Percentiles rank a stretch among this genome's conserved stretches.
Conservation (phyloP, 2,329 filamentous ascomycete species). For the Paramyrothecium roridum region DNA sequence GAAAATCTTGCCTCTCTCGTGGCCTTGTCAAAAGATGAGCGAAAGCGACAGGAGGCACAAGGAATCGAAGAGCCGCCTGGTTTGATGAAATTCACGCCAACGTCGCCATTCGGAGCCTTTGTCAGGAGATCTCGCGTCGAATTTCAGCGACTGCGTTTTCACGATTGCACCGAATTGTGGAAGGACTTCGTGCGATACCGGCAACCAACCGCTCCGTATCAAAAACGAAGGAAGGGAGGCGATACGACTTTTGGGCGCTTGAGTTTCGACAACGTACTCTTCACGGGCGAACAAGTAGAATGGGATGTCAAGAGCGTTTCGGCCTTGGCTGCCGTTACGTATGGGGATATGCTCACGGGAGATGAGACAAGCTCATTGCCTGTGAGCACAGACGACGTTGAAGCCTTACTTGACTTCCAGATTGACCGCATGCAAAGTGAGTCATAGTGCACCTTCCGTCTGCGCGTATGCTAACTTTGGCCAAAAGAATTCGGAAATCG, state of each 20-base stretch:
- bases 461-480: constrained; percentile 7
- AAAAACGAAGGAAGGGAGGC: constrained; percentile 60
- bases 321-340: constrained; percentile 43
- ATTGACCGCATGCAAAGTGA: constrained; percentile 81
- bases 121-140: constrained; percentile 75
- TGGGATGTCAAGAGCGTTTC: constrained; percentile 42
- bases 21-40: constrained; percentile 59
- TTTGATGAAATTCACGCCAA: constrained; percentile 62
- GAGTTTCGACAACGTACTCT: constrained; percentile 56
- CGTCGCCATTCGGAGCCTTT: constrained; percentile 79
- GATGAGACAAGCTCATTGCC: constrained; percentile 36
- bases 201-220: constrained; percentile 65
- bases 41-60: constrained; percentile 50
- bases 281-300: constrained; percentile 46
- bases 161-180: constrained; percentile 78
- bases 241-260: constrained; percentile 42
- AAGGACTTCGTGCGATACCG: constrained; percentile 78
- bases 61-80: constrained; percentile 39
- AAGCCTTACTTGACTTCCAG: constrained; percentile 81
- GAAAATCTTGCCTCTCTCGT: constrained; percentile 55
- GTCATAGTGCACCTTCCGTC: constrained; percentile 13
- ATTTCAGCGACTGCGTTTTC: constrained; percentile 75
- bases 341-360: constrained; percentile 50
- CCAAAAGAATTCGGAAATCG: constrained; percentile 67
- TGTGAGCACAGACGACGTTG: constrained; percentile 76